Evolutionary conservation across 108 stramenopile genomes (phyloP), one percentile per base, ranked within the genome.

Genomic region (Stephanodiscus minutulus): DNA sequence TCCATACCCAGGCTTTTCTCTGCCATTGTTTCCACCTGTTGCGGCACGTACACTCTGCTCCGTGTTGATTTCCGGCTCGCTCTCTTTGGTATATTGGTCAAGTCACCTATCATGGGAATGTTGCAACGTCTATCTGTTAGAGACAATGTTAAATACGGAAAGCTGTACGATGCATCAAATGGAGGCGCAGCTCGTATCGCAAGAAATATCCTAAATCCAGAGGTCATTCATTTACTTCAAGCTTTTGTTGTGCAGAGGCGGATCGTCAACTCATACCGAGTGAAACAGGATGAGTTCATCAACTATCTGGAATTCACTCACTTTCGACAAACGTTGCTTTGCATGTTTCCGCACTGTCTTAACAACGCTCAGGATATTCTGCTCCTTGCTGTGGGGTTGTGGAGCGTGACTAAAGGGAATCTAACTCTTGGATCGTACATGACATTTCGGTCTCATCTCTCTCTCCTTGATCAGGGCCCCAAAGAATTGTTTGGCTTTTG

Each of bases 61-160:
- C 58, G 36, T 9, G 39, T 70, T 20, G 69, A 70, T 48, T n/a
- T 9, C 10, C 56, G 69, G 2, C 27, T 70, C 33, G 52, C 69
- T 25, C 11, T 60, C 6, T 22, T 60, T 9, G 69, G 69, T n/a
- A 4, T 70, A 5, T 2, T 59, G 1, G 43, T 70, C 58, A 70
- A 70, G n/a, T 59, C 57, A 7, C 69, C 69, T 7, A 41, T 70
- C 9, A 13, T 61, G 39, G 44, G 57, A 20, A 49, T 33, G 22
- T 24, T 71, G 22, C 70, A 71, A 20, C 22, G 44, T 9, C 29
- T 61, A 15, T 49, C 21, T 33, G 29, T 46, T 7, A 47, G 22
- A 29, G 70, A 71, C 21, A 59, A 59, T 49, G 70, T 71, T n/a
- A 71, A 60, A 56, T 71, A 71, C 28, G 60, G 47, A 7, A 71